phyloP scores from a whole-genome alignment of 2,329 filamentous ascomycete species.

The Beauveria sp. region DNA sequence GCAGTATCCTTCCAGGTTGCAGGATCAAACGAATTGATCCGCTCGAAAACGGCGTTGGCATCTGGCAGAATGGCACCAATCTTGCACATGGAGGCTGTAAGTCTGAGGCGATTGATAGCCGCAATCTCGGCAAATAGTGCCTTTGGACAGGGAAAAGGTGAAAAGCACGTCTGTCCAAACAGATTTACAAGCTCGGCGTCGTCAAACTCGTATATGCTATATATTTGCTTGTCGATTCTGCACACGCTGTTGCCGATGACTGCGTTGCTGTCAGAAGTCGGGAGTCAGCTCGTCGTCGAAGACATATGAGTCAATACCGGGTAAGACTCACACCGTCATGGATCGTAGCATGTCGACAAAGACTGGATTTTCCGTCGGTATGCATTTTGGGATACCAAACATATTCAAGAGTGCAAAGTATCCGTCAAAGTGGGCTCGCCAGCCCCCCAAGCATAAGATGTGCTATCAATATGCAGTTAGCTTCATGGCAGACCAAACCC shows the following conservation, averaged over 20 bases:
- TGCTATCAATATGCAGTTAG: not conserved
- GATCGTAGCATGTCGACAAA: constrained; percentile 2
- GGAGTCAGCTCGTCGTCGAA: not conserved
- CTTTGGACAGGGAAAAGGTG: not conserved
- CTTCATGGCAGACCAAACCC: no score
- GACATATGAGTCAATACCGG: not conserved
- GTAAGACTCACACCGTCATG: not conserved
- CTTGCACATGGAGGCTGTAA: not conserved
- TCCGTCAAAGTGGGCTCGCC: constrained; percentile 8
- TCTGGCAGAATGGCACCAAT: not conserved
- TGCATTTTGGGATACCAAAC: constrained; percentile 1
- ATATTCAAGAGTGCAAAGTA: constrained; percentile 1
- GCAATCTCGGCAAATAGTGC: constrained; percentile 1
- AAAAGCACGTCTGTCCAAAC: not conserved
- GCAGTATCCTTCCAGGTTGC: not conserved
- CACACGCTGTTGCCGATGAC: constrained; percentile 4
- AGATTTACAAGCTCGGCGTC: not conserved
- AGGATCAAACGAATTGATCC: not conserved
- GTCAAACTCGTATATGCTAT: constrained; percentile 1
- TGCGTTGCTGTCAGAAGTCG: not conserved
- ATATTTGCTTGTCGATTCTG: not conserved
- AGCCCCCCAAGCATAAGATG: constrained; percentile 1
- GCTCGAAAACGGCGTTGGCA: not conserved
- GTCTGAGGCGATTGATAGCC: constrained; percentile 5
- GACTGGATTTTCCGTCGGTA: constrained; percentile 2